Conservation (phyloP, 225 moss, liverwort and hornwort genomes). For the Rhytidiadelphus loreus region DNA sequence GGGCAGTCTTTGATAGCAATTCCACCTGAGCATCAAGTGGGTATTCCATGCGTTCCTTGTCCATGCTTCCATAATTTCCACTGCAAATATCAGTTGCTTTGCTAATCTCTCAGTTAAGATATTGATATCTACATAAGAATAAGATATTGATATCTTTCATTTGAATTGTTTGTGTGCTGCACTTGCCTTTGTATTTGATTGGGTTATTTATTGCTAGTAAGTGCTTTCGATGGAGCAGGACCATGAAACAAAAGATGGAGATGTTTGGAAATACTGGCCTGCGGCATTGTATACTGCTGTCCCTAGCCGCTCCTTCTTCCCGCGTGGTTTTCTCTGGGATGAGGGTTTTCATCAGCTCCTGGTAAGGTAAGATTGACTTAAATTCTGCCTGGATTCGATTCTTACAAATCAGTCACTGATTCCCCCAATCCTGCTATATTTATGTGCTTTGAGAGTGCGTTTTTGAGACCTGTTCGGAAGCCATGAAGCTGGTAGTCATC, state of each 20-base stretch:
- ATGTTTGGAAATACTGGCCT: conserved; percentile 89
- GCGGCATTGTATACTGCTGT: conserved; percentile 87
- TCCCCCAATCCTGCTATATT: not conserved
- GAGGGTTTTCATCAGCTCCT: conserved; percentile 98
- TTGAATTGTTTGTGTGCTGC: not conserved
- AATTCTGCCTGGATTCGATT: not conserved
- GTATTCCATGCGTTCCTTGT: not conserved
- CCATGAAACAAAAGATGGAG: conserved; percentile 25
- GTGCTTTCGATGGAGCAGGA: conserved; percentile 10
- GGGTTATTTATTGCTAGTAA: not conserved
- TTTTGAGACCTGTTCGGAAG: not conserved
- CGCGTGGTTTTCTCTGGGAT: conserved; percentile 97
- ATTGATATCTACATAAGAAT: not conserved
- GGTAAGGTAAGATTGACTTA: conserved; percentile 37
- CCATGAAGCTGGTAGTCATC: not conserved
- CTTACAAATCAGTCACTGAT: not conserved
- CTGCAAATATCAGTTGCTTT: not conserved
- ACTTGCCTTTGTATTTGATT: not conserved
- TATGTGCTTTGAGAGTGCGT: not conserved
- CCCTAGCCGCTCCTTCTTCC: conserved; percentile 96
- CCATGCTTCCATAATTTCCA: not conserved
- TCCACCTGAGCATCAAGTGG: conserved; percentile 56
- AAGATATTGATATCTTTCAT: too few relatives aligned
- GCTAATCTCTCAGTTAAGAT: not conserved
- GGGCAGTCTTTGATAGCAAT: conserved; percentile 90